Evolutionary conservation across 805 yeast species (phyloP).

Genomic region (Candida parachauliodes): DNA sequence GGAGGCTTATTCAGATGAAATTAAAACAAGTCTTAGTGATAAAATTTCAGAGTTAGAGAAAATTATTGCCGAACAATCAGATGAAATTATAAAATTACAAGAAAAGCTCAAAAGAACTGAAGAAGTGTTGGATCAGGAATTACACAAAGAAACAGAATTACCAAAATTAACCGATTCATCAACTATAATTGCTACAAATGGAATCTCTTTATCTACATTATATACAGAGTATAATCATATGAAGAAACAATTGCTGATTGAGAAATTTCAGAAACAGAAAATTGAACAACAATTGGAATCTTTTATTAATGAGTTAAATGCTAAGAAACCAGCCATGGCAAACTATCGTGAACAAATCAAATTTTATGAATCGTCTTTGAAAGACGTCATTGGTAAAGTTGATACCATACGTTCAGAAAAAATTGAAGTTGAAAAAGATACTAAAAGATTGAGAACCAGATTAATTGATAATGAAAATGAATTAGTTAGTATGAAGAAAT

Average conservation of each 20-base stretch:
- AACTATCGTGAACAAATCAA: constrained; percentile 55
- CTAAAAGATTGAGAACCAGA: constrained; percentile 28
- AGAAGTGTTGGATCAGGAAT: constrained; percentile 37
- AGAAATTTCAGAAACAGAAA: constrained; percentile 65
- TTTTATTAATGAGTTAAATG: constrained; percentile 72
- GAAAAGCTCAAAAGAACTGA: constrained; percentile 39
- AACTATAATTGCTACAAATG: constrained; percentile 42
- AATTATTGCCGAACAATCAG: constrained; percentile 31
- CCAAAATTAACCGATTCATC: constrained; percentile 57
- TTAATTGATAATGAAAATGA: constrained; percentile 46
- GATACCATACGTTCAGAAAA: constrained; percentile 53
- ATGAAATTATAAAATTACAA: constrained; percentile 27
- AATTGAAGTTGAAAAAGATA: constrained; percentile 39
- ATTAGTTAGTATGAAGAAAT: constrained; percentile 46
- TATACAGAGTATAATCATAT: constrained; percentile 62
- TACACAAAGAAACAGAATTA: constrained; percentile 35
- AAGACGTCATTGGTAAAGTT: constrained; percentile 47
- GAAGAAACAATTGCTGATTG: constrained; percentile 64
- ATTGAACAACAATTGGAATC: constrained; percentile 68
- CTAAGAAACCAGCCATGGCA: constrained; percentile 71
- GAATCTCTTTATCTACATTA: constrained; percentile 62
- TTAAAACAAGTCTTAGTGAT: constrained; percentile 35
- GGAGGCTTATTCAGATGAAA: constrained; percentile 44
- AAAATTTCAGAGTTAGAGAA: constrained; percentile 31
- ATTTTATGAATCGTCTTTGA: constrained; percentile 56